Percentiles rank a stretch among this genome's conserved stretches.
phyloP scores from a whole-genome alignment of 305 asterid genomes.

The Plantago coronopus region DNA sequence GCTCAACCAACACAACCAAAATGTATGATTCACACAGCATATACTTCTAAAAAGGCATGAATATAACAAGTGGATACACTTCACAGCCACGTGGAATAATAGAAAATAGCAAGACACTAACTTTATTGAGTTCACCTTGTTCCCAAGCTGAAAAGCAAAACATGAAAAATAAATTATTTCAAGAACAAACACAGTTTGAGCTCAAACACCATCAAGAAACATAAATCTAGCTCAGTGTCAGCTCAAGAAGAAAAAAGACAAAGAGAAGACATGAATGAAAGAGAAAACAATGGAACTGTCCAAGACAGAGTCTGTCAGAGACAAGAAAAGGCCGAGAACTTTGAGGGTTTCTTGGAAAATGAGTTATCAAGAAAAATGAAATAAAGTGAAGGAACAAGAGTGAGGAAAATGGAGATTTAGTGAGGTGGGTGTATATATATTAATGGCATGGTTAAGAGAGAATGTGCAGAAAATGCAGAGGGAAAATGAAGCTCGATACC shows the following conservation, averaged over 20 bases:
- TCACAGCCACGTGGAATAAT: conserved; percentile 14
- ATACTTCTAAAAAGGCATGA: conserved; percentile 16
- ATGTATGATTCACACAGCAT: not conserved
- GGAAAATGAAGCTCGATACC: conserved; percentile 31
- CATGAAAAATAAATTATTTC: conserved; percentile 13
- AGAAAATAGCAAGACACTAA: not conserved
- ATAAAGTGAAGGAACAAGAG: not conserved
- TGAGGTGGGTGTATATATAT: conserved; percentile 19
- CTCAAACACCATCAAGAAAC: conserved; percentile 20
- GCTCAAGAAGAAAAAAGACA: conserved; percentile 6
- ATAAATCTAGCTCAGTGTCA: not conserved
- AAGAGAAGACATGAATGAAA: conserved; percentile 19
- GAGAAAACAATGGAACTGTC: conserved; percentile 25
- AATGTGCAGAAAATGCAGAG: conserved; percentile 19
- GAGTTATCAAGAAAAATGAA: conserved; percentile 14
- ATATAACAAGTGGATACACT: conserved; percentile 14
- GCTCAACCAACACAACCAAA: not conserved
- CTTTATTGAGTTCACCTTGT: not conserved
- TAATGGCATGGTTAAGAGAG: conserved; percentile 10
- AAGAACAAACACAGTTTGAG: conserved; percentile 7
- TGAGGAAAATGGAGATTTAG: conserved; percentile 2
- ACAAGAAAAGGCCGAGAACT: conserved; percentile 28
- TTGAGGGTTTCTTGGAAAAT: conserved; percentile 13
- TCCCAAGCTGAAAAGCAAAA: conserved; percentile 8
- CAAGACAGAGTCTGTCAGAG: conserved; percentile 31